Conservation (phyloP, 2,329 filamentous ascomycete species). For the Paecilomyces formosus region DNA sequence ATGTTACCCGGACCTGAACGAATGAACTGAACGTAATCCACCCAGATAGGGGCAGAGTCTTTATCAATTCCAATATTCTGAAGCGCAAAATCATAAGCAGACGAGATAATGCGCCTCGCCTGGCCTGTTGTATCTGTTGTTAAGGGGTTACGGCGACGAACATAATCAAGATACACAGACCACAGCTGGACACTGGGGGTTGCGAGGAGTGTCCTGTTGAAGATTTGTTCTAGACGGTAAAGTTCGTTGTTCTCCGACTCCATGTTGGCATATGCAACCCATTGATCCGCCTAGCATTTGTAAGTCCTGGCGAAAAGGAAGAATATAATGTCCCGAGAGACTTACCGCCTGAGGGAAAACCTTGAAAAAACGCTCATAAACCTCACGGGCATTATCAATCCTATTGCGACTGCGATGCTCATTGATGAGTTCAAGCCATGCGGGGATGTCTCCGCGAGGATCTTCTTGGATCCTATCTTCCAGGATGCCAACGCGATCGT, state of each 20-base stretch:
- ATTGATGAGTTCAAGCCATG: constrained; percentile 80
- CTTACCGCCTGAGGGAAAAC: constrained; percentile 88
- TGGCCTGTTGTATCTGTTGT: constrained; percentile 67
- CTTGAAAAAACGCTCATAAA: constrained; percentile 80
- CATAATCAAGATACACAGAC: constrained; percentile 91
- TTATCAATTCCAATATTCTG: constrained; percentile 85
- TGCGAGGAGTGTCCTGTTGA: constrained; percentile 68
- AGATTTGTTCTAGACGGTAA: constrained; percentile 70
- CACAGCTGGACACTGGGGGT: constrained; percentile 82
- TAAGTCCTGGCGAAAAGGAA: constrained; percentile 24
- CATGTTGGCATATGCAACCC: constrained; percentile 82
- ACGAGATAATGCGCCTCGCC: constrained; percentile 70
- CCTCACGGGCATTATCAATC: constrained; percentile 68
- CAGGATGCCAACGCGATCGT: constrained; percentile 69
- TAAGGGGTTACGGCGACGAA: constrained; percentile 83
- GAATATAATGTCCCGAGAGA: constrained; percentile 16
- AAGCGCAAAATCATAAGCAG: constrained; percentile 88
- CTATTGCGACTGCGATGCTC: constrained; percentile 78
- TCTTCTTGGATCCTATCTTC: constrained; percentile 91
- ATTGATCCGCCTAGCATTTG: constrained; percentile 68
- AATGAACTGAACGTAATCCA: constrained; percentile 90
- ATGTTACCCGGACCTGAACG: constrained; percentile 78
- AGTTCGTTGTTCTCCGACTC: constrained; percentile 84
- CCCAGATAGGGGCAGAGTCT: constrained; percentile 83
- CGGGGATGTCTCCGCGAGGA: constrained; percentile 82